Conservation (phyloP, 73 alveolate species). For the Strombidium stylifer region DNA sequence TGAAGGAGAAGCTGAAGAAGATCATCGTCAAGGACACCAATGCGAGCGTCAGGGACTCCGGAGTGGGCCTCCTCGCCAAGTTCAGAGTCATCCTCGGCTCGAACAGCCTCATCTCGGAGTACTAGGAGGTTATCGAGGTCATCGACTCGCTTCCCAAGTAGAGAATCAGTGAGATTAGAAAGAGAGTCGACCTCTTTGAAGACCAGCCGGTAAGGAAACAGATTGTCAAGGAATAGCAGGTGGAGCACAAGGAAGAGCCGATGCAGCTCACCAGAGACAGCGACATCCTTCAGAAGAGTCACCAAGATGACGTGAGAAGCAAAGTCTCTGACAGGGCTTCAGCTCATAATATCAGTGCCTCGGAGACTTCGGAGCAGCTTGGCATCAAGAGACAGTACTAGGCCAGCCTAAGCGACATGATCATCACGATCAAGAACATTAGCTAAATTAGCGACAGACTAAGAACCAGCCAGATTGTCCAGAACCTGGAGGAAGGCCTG, state of each 20-base stretch:
- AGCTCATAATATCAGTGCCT: no score
- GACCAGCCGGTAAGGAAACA: not conserved
- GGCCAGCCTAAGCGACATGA: conserved; percentile 18
- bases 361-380: no score
- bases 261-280: no score
- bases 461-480: not conserved
- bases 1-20: conserved; percentile 10
- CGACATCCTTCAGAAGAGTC: no score
- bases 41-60: conserved; percentile 60
- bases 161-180: conserved; percentile 40
- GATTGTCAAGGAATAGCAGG: not conserved
- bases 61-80: conserved; percentile 23
- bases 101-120: not conserved
- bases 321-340: no score
- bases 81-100: conserved; percentile 6
- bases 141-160: conserved; percentile 49
- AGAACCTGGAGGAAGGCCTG: conserved; percentile 19
- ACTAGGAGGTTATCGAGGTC: conserved; percentile 28
- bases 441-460: not conserved
- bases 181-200: not conserved
- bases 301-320: no score
- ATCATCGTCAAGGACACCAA: conserved; percentile 35
- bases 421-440: conserved; percentile 6
- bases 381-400: conserved; percentile 11
- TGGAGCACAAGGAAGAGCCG: no score